Evolutionary conservation across 345 rosid genomes (phyloP), one percentile per base, ranked within the genome.

Genomic region (Aethionema arabicum): DNA sequence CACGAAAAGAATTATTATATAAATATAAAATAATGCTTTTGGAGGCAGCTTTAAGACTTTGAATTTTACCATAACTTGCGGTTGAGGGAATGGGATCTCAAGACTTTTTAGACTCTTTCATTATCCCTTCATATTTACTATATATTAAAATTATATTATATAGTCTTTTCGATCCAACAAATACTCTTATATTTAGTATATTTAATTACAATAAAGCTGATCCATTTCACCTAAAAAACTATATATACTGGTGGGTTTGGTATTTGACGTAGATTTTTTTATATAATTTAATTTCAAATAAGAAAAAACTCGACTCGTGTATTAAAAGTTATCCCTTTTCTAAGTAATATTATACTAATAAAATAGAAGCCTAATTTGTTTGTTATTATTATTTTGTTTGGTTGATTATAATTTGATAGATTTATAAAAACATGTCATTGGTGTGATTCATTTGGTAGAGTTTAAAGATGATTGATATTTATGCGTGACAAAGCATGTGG

Each of bases 401-500:
- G 63, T 46, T 61, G 63, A 21, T 21, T 21, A 21, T 21, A 2
- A 21, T 21, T 21, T 21, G 27, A 21, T 21, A 39, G 33, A 47
- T 53, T 45, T 48, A 4, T 56, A 35, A 32, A 40, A 70, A 56
- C 69, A 70, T 62, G 74, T 45, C 37, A 41, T 48, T 49, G 8
- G 27, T 7, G 52, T 48, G 58, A 39, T 40, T 70, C 38, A 56
- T 56, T 51, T 41, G 64, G 59, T 56, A 56, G 69, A 61, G 68
- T 40, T 43, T 21, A 21, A 35, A 69, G 62, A 43, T 57, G 8
- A 67, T 50, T 63, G 69, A 49, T 48, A 21, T 21, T 21, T 21
- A 70, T 56, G 69, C 64, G 52, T 63, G 63, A 56, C 30, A 52
- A 49, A 63, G 59, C 69, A 69, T 69, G 68, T 69, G 73, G 54